Base-by-base conservation (phyloP, 495 filamentous ascomycete species). In the Aspergillus funiculosus region DNA sequence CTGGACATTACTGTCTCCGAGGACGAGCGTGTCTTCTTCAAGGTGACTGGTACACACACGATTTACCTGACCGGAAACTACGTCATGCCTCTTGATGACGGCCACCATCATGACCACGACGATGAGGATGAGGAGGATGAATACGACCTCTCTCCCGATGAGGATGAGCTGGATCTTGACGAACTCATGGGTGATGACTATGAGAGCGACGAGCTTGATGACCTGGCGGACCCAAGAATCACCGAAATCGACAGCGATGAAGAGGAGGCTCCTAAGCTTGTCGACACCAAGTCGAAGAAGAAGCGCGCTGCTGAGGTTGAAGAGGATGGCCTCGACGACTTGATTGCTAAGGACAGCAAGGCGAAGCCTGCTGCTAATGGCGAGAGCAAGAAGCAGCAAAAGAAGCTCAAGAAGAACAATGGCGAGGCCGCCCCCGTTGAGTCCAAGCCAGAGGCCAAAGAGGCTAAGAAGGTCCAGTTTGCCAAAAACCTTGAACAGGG, bases 321-420 rank as follows among this genome's bases (percentile, higher is more conserved):
- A 13, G 72, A 77, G 45, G 83, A 79, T 24, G 85, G 92, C 40
- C 85, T 87, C 38, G 46, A 48, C n/a, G 45, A 48, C 18, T 2
- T 34, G 36, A 48, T 48, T 19, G 46, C 46, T 14, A 48, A 46
- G 43, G 43, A 38, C 14, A 70, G 83, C 46, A 80, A 94, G 71
- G 82, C 84, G 47, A 88, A 94, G 67, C 66, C 71, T 50, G 59
- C 73, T 6, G 70, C 74, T 47, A 68, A 77, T 50, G 84, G 83
- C 58, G 76, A 72, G 52, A 91, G 81, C 77, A 95, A 97, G 79
- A 97, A 95, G 74, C 87, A 98, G 66, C 81, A 83, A 57, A 97
- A 99, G 81, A 99, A 96, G 78, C 76, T 94, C 29, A 97, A 97
- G 83, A 94, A 92, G 73, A 96, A 95, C 73, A 83, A 90, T 60